Base-by-base conservation (phyloP, 495 filamentous ascomycete species). In the Astrocystis sublimbata region DNA sequence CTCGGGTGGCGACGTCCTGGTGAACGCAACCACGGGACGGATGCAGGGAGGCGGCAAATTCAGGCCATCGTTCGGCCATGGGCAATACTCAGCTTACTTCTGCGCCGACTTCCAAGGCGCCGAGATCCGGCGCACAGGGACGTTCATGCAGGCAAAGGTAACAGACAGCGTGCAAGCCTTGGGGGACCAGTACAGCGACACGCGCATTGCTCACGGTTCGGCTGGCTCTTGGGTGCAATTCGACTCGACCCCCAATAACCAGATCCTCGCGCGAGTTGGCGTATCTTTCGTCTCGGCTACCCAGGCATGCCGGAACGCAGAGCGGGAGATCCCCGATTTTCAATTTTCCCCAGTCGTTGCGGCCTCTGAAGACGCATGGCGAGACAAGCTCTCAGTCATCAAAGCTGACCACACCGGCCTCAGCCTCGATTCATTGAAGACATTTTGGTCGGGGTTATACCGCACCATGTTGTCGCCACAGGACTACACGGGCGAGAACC, bases 401-500 rank as follows among this genome's bases (percentile, higher is more conserved):
- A 72, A 79, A 35, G 73, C 89, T 5, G 73, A 87, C 62, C 64
- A 84, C 1, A 77, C 75, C 0, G 85, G 82, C 6, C 83, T 84
- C 23, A 82, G 78, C 28, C 66, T 77, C 1, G 83, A 85, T 55
- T 70, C 87, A 36, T 81, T 86, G 63, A 83, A 75, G 6, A 82
- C 81, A 7, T 90, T 90, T 65, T 91, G 85, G 85, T 89, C 86
- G 23, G 88, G 86, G 1, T 65, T 86, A 4, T 91, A 91, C 65
- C 78, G 88, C 19, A 79, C 85, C 2, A 71, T 89, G 73, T 79
- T 89, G 33, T 86, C 81, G 17, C 88, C 88, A 7, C 88, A 91
- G 71, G 87, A 91, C 57, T 90, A 89, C 64, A 91, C 88, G 0
- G 87, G 88, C 1, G 89, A 92, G 65, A 92, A 92, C 46, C 88